A percentile compares a stretch with the other conserved stretches of the same genome.
These are phyloP conservation scores for Boletus reticulatus DNA, from an alignment of 768 basidiomycete genomes.

Conservation along the genomic window DNA sequence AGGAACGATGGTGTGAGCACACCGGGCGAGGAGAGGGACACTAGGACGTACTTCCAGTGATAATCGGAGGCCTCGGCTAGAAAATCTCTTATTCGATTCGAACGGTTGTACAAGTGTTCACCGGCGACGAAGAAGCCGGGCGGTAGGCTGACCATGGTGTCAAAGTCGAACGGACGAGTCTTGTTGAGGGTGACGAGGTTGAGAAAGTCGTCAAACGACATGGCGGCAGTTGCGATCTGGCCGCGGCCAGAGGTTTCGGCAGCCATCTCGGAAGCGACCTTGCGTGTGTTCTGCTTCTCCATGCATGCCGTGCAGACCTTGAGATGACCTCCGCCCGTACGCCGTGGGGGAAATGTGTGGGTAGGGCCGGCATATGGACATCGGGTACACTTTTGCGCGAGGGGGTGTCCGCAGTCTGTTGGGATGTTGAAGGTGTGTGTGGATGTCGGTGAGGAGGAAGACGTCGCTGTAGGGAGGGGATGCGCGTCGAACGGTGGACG, in stretches of 20 bases:
- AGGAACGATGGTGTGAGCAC: background rate
- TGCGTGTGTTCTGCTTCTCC: slow-evolving; percentile 35
- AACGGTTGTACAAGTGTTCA: slow-evolving; percentile 35
- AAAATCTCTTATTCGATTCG: slow-evolving; percentile 34
- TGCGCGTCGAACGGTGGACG: slow-evolving; percentile 3
- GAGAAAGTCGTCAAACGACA: slow-evolving; percentile 34
- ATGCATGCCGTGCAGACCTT: slow-evolving; percentile 33
- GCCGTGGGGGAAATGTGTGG: slow-evolving; percentile 28
- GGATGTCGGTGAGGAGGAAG: slow-evolving; percentile 22
- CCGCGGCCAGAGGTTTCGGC: slow-evolving; percentile 28
- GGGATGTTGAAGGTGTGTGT: slow-evolving; percentile 23
- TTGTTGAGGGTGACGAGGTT: slow-evolving; percentile 33
- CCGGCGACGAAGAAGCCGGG: slow-evolving; percentile 31
- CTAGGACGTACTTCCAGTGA: slow-evolving; percentile 33
- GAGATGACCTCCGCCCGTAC: slow-evolving; percentile 30
- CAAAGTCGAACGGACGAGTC: slow-evolving; percentile 32
- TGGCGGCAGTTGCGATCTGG: slow-evolving; percentile 36
- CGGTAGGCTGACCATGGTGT: slow-evolving; percentile 34
- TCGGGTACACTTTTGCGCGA: slow-evolving; percentile 32
- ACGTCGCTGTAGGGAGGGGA: slow-evolving; percentile 8
- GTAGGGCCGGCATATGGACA: slow-evolving; percentile 31
- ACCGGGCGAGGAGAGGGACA: background rate
- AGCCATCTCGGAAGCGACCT: slow-evolving; percentile 29
- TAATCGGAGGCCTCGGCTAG: slow-evolving; percentile 35
- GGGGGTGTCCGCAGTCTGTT: slow-evolving; percentile 9